Conservation (phyloP, 768 basidiomycete genomes). For the Dioszegia crocea region DNA sequence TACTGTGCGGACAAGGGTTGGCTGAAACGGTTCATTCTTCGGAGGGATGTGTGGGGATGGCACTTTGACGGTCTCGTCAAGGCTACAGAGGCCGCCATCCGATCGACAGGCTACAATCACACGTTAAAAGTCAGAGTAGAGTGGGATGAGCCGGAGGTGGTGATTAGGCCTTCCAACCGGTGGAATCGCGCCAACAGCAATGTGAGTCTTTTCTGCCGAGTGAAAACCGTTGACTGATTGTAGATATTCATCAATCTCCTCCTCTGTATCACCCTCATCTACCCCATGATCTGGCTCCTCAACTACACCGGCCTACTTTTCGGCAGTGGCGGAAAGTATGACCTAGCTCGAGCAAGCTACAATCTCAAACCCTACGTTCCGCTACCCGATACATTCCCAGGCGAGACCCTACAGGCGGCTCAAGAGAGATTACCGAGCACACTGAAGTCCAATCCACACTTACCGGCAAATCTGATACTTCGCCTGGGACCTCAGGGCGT, state of each 20-base stretch:
- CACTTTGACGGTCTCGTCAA: slow-evolving; percentile 52
- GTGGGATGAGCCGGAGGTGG: slow-evolving; percentile 55
- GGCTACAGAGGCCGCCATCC: slow-evolving; percentile 28
- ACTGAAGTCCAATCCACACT: slow-evolving; percentile 28
- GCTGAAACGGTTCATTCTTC: slow-evolving; percentile 70
- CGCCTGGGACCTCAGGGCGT: slow-evolving; percentile 46
- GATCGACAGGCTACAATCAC: slow-evolving; percentile 32
- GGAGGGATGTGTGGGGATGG: slow-evolving; percentile 67
- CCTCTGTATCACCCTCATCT: slow-evolving; percentile 65
- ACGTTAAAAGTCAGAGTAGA: slow-evolving; percentile 57
- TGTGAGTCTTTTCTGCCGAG: slow-evolving; percentile 46
- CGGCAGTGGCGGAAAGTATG: slow-evolving; percentile 59
- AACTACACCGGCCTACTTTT: slow-evolving; percentile 57
- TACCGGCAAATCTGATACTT: slow-evolving; percentile 19
- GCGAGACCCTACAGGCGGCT: slow-evolving; percentile 19
- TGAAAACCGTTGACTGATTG: not conserved
- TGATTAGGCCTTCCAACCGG: slow-evolving; percentile 63
- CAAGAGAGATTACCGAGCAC: slow-evolving; percentile 19
- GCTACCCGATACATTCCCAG: slow-evolving; percentile 30
- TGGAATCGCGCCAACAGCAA: slow-evolving; percentile 47
- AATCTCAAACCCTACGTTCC: slow-evolving; percentile 32
- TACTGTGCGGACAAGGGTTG: slow-evolving; percentile 68
- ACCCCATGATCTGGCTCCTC: slow-evolving; percentile 76
- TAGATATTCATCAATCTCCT: slow-evolving; percentile 65
- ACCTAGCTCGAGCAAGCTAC: slow-evolving; percentile 18